Base-by-base conservation (phyloP, 192 early-diverging fungal genomes). In the Coemansia sp. region DNA sequence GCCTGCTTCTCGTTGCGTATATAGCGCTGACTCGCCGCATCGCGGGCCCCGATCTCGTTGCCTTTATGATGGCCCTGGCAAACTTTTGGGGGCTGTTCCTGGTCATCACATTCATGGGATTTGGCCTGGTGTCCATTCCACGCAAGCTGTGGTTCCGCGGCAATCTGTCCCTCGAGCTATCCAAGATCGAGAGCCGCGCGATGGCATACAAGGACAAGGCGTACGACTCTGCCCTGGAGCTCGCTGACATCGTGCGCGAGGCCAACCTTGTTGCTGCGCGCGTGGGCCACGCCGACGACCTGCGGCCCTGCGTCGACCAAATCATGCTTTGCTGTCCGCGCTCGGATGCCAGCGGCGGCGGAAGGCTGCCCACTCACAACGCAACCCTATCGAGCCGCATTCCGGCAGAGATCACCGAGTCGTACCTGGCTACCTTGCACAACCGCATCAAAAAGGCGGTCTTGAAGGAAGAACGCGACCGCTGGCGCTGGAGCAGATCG, bases 1-100 rank as follows among this genome's bases (percentile, higher is more conserved):
- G 90, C 0, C 46, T 91, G 1, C 60, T 88, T 42, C 86, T 90
- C 6, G 69, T 95, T 14, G 78, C 89, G n/a, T 94, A 93, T 59
- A 77, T 94, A 28, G 68, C 85, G 1, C 50, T 88, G 62, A 55
- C 50, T 56, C 91, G 84, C 67, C 83, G 83, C 42, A 57, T 72
- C 25, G 62, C 71, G 62, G 69, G 78, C 20, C 60, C 72, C 13
- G 81, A 75, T 53, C 67, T 98, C 20, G 76, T 89, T 24, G 87
- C 86, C 2, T 89, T 93, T 57, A 78, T 93, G 24, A 98, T 98
- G 88, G 93, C 96, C 0, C 85, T 89, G 49, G 89, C 91, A 35
- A 98, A 98, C 77, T 93, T 91, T 60, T 98, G 91, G 89, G 95
- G 95, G 42, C 82, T 98, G 29, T 71, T 94, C 23, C 85, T 95